A percentile compares a stretch with the other conserved stretches of the same genome.
phyloP scores from a whole-genome alignment of 768 basidiomycete genomes.

The Russula griseocarnosa region DNA sequence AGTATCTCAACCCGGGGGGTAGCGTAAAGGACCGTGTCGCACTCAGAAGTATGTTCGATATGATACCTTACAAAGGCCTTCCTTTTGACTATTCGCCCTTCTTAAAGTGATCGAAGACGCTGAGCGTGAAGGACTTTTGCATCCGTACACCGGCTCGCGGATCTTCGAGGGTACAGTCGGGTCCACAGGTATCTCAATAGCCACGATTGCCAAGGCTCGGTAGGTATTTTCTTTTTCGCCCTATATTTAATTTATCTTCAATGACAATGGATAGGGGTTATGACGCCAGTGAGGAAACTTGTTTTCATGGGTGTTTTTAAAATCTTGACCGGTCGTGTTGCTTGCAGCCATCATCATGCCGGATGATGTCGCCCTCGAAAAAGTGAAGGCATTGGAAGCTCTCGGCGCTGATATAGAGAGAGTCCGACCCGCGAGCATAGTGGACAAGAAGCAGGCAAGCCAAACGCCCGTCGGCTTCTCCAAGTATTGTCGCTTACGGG shows the following conservation, averaged over 20 bases:
- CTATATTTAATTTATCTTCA: neutral
- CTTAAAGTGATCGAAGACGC: slow-evolving; percentile 88
- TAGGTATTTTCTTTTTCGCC: slow-evolving; percentile 34
- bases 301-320: neutral
- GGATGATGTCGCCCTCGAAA: slow-evolving; percentile 87
- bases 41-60: slow-evolving; percentile 59
- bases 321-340: slow-evolving; percentile 10
- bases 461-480: slow-evolving; percentile 31
- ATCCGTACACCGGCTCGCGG: slow-evolving; percentile 82
- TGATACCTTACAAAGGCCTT: neutral
- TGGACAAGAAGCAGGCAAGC: slow-evolving; percentile 88
- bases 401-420: slow-evolving; percentile 88
- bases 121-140: slow-evolving; percentile 73
- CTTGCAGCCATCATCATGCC: slow-evolving; percentile 80
- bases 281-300: slow-evolving; percentile 63
- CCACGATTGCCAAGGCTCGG: slow-evolving; percentile 87
- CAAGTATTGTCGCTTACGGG: neutral
- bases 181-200: slow-evolving; percentile 93
- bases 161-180: slow-evolving; percentile 98
- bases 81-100: neutral
- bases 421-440: slow-evolving; percentile 91
- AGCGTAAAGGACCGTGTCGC: slow-evolving; percentile 99
- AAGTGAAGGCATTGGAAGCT: slow-evolving; percentile 74
- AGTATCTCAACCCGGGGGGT: slow-evolving; percentile 97
- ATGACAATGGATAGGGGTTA: slow-evolving; percentile 61